A percentile compares a stretch with the other conserved stretches of the same genome.
Conservation (phyloP, 163 green algal species). For the Scenedesmus sp. region DNA sequence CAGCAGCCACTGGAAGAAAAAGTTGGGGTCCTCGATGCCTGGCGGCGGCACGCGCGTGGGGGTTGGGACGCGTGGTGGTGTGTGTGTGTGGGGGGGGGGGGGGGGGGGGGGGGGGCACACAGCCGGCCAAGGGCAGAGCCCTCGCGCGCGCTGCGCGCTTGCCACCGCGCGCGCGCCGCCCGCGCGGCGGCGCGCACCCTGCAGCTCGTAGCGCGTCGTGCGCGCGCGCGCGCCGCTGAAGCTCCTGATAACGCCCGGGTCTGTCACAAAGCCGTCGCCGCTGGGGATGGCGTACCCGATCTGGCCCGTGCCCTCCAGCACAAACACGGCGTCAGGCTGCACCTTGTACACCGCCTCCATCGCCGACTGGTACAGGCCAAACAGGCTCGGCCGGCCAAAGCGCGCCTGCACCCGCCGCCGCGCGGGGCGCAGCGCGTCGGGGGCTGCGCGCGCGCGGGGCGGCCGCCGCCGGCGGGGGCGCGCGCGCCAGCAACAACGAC, state of each 20-base stretch:
- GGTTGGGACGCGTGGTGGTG: no score
- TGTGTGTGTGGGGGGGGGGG: no score
- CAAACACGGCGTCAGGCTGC: conserved; percentile 31
- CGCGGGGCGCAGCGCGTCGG: no score
- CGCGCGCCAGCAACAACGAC: no score
- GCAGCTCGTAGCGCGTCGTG: conserved; percentile 24
- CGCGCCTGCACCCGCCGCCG: conserved; percentile 16
- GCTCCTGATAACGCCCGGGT: conserved; percentile 26
- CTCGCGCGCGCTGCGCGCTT: no score
- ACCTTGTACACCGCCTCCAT: conserved; percentile 42
- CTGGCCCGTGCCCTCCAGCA: conserved; percentile 32
- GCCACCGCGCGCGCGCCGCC: no score
- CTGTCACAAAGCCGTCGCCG: conserved; percentile 42
- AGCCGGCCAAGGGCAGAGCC: no score
- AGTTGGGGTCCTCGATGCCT: conserved; percentile 50
- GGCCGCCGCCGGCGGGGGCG: no score
- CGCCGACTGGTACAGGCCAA: conserved; percentile 16
- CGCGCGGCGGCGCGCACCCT: no score
- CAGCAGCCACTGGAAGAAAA: conserved; percentile 46
- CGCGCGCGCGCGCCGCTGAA: background rate
- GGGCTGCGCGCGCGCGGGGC: no score
- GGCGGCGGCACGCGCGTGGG: no score
- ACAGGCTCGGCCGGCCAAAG: conserved; percentile 11
- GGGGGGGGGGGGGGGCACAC: no score
- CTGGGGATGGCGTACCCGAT: conserved; percentile 32